phyloP scores from a whole-genome alignment of 257 asterid genomes.

The Nicotiana undulata region DNA sequence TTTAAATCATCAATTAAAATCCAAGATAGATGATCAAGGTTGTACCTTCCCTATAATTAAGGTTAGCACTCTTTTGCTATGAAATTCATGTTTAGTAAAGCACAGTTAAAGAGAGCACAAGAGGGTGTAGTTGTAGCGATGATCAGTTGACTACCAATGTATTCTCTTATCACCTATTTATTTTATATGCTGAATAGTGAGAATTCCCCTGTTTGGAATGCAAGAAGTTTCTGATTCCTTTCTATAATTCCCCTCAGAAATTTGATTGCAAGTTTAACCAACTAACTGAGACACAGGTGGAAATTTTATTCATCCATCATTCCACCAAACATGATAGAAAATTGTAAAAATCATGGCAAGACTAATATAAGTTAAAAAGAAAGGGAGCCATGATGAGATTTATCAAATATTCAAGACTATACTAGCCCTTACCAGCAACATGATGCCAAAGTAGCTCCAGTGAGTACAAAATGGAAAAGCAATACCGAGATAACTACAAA shows the following conservation, averaged over 20 bases:
- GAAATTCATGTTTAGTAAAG: not conserved
- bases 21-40: not conserved
- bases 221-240: not conserved
- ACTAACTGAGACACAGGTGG: not conserved
- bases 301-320: not conserved
- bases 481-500: constrained; percentile 75
- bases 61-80: not conserved
- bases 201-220: not conserved
- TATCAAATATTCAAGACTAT: not conserved
- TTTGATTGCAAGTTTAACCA: not conserved
- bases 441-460: constrained; percentile 89
- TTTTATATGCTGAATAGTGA: not conserved
- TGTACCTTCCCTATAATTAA: not conserved
- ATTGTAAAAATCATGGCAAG: not conserved
- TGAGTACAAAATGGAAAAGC: constrained; percentile 68
- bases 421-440: constrained; percentile 68
- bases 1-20: not conserved
- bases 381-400: not conserved
- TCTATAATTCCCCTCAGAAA: not conserved
- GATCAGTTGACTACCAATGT: not conserved
- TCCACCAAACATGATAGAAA: not conserved
- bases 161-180: not conserved
- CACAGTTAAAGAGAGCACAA: not conserved
- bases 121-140: not conserved
- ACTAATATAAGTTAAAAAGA: not conserved